Evolutionary conservation across 345 rosid genomes (phyloP).

Genomic region (Passiflora organensis): DNA sequence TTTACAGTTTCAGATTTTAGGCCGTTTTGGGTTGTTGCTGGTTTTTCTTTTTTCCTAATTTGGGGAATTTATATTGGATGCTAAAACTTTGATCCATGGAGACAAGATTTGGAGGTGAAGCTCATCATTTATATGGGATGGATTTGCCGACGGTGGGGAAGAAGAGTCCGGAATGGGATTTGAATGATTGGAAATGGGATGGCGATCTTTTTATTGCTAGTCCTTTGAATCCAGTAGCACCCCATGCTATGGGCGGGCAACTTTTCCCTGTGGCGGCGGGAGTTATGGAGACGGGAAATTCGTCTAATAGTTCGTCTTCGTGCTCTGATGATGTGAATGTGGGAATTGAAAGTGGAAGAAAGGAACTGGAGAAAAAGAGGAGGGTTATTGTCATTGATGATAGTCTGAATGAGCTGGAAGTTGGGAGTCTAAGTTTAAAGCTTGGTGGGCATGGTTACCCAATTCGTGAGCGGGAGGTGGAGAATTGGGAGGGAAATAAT

Average conservation of each 20-base stretch:
- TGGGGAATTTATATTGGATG: slow-evolving; percentile 15
- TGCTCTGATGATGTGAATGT: slow-evolving; percentile 77
- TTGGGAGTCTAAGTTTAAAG: slow-evolving; percentile 59
- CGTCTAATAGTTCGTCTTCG: slow-evolving; percentile 71
- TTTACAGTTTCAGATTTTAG: slow-evolving; percentile 38
- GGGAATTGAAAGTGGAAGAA: slow-evolving; percentile 40
- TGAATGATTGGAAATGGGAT: slow-evolving; percentile 99
- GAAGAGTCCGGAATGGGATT: slow-evolving; percentile 73
- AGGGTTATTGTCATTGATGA: slow-evolving; percentile 64
- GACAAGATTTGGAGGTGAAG: slow-evolving; percentile 63
- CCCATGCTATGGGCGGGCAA: slow-evolving; percentile 39
- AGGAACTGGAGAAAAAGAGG: slow-evolving; percentile 69
- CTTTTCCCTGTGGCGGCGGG: slow-evolving; percentile 47
- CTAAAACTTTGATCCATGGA: slow-evolving; percentile 54
- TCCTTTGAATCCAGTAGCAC: slow-evolving; percentile 44
- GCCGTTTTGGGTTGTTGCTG: slow-evolving; percentile 4
- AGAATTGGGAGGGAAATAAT: slow-evolving; percentile 50
- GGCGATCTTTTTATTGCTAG: slow-evolving; percentile 90
- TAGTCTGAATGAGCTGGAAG: slow-evolving; percentile 34
- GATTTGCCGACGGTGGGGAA: slow-evolving; percentile 56
- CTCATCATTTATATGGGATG: slow-evolving; percentile 51
- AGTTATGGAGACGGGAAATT: slow-evolving; percentile 43
- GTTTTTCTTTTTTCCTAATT: slow-evolving; percentile 14
- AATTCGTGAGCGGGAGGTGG: slow-evolving; percentile 36
- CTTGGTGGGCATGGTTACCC: slow-evolving; percentile 60